phyloP scores from a whole-genome alignment of 1,139 yeast genomes.

The Protomyces macrosporus region DNA sequence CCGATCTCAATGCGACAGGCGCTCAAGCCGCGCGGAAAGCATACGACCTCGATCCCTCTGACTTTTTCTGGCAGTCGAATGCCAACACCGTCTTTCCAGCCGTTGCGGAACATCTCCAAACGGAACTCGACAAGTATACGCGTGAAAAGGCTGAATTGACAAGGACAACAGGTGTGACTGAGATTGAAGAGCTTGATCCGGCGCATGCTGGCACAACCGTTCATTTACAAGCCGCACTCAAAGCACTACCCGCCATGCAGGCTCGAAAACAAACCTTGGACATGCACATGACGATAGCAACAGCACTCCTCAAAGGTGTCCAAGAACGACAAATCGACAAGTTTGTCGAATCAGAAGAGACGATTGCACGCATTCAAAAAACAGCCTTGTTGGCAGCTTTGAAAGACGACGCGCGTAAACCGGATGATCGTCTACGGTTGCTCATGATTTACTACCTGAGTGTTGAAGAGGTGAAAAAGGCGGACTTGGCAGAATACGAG shows the following conservation, averaged over 20 bases:
- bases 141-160: conserved; percentile 84
- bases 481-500: conserved; percentile 64
- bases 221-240: conserved; percentile 80
- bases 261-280: conserved; percentile 83
- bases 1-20: conserved; percentile 30
- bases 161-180: conserved; percentile 64
- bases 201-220: conserved; percentile 49
- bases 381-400: conserved; percentile 44
- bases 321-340: conserved; percentile 82
- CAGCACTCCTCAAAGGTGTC: conserved; percentile 72
- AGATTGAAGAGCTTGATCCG: conserved; percentile 55
- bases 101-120: conserved; percentile 91
- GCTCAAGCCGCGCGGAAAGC: conserved; percentile 41
- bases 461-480: conserved; percentile 51
- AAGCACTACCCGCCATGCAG: conserved; percentile 85
- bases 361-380: conserved; percentile 46
- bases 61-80: conserved; percentile 84
- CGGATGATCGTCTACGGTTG: conserved; percentile 78
- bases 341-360: conserved; percentile 87
- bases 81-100: conserved; percentile 92
- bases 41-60: conserved; percentile 85
- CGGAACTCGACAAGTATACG: conserved; percentile 72
- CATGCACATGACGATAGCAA: conserved; percentile 94
- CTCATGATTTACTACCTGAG: conserved; percentile 65
- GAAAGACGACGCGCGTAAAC: conserved; percentile 45